phyloP scores from a whole-genome alignment of 257 asterid genomes.

The Misopates orontium region DNA sequence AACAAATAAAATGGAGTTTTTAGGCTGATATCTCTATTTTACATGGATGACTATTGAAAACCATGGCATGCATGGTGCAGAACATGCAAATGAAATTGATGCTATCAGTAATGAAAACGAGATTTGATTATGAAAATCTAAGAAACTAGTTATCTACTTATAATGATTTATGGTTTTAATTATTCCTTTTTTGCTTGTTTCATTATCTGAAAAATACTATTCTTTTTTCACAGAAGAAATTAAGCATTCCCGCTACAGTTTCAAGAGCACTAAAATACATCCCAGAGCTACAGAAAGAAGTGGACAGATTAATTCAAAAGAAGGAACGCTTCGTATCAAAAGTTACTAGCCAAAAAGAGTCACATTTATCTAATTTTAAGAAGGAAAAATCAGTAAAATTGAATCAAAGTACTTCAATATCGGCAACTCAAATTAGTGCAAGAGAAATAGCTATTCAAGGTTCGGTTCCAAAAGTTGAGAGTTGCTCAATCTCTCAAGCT shows the following conservation, averaged over 20 bases:
- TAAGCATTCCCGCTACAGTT: conserved; percentile 68
- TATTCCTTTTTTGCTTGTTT: no score
- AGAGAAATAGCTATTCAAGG: conserved; percentile 43
- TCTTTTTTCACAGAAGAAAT: conserved; percentile 43
- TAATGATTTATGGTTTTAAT: not conserved
- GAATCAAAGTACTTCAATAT: conserved; percentile 24
- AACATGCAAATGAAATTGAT: not conserved
- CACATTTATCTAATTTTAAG: not conserved
- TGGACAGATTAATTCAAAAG: conserved; percentile 41
- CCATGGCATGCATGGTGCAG: no score
- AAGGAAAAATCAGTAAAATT: not conserved
- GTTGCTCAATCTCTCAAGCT: conserved; percentile 25
- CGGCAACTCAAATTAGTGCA: conserved; percentile 31
- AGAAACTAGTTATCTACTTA: no score
- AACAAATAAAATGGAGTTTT: no score
- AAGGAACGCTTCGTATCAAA: conserved; percentile 43
- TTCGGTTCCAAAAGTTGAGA: conserved; percentile 24
- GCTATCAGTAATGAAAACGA: no score
- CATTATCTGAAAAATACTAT: not conserved
- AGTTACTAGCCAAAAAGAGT: conserved; percentile 23
- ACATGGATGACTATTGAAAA: no score
- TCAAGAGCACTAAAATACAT: conserved; percentile 66
- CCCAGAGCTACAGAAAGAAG: conserved; percentile 68
- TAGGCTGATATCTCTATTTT: no score
- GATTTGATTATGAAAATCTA: no score